Conservation (phyloP, 1,284 basidiomycete species). For the Boletus nobilissimus region DNA sequence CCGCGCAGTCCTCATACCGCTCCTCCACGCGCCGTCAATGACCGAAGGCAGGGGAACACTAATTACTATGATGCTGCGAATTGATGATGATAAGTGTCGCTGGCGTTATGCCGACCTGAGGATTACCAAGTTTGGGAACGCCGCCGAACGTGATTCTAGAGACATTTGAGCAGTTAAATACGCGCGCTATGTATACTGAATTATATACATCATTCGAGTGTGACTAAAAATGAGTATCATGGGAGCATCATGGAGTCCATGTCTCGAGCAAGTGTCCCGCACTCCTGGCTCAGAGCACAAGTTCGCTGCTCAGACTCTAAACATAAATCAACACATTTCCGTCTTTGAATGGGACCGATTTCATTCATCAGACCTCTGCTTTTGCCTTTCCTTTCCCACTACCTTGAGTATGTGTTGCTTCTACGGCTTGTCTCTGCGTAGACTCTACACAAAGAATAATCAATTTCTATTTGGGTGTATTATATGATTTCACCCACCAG, state of each 20-base stretch:
- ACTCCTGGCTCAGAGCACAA: too few relatives aligned
- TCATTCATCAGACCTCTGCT: background rate
- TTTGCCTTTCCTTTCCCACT: background rate
- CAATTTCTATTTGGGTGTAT: too few relatives aligned
- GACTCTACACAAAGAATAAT: background rate
- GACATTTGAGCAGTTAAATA: slow-evolving; percentile 37
- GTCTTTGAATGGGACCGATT: background rate
- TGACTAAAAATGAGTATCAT: too few relatives aligned
- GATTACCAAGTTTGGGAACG: slow-evolving; percentile 71
- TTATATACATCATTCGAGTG: too few relatives aligned
- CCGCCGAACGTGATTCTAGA: slow-evolving; percentile 54
- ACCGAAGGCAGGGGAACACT: slow-evolving; percentile 94
- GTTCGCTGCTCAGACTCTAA: too few relatives aligned
- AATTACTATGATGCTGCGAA: slow-evolving; percentile 99
- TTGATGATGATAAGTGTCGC: slow-evolving; percentile 93
- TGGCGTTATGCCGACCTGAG: slow-evolving; percentile 83
- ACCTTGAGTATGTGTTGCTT: background rate
- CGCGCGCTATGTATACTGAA: too few relatives aligned
- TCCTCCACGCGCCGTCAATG: slow-evolving; percentile 95
- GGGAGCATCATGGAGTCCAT: too few relatives aligned
- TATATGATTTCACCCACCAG: background rate
- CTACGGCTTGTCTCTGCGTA: background rate
- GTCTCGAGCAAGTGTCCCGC: too few relatives aligned
- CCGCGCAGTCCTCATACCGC: slow-evolving; percentile 89
- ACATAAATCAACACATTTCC: too few relatives aligned